Conservation (phyloP, 768 basidiomycete species). For the Xerocomellus intermedius region DNA sequence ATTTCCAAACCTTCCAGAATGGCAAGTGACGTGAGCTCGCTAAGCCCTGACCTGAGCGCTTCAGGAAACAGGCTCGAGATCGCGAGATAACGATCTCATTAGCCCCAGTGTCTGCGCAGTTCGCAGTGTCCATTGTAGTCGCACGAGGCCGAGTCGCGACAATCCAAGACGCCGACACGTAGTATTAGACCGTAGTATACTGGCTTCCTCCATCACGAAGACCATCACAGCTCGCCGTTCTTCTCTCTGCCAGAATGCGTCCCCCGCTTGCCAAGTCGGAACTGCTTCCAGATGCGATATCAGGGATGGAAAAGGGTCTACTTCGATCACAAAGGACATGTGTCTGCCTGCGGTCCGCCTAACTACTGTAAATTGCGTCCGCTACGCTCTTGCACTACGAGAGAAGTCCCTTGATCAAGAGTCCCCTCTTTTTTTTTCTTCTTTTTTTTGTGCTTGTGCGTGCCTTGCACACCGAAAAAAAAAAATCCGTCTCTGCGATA, state of each 20-base stretch:
- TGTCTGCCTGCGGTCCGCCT: conserved; percentile 32
- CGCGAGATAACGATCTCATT: conserved; percentile 33
- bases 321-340: conserved; percentile 20
- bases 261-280: conserved; percentile 18
- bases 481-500: neutral
- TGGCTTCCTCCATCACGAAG: conserved; percentile 22
- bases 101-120: neutral
- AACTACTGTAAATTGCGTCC: conserved; percentile 25
- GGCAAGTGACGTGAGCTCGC: conserved; percentile 27
- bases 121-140: conserved; percentile 9
- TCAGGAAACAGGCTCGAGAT: conserved; percentile 21
- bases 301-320: conserved; percentile 26
- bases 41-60: conserved; percentile 16
- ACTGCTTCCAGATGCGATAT: conserved; percentile 15
- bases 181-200: neutral
- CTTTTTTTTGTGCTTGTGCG: neutral
- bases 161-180: conserved; percentile 23
- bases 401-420: conserved; percentile 14
- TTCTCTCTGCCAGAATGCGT: conserved; percentile 11
- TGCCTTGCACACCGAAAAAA: conserved; percentile 22
- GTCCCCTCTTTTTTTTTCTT: conserved; percentile 16
- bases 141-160: conserved; percentile 18
- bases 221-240: conserved; percentile 15
- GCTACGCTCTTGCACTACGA: conserved; percentile 21
- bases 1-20: conserved; percentile 12